Conservation (phyloP, 2,329 filamentous ascomycete species). For the Dactylella cylindrospora region DNA sequence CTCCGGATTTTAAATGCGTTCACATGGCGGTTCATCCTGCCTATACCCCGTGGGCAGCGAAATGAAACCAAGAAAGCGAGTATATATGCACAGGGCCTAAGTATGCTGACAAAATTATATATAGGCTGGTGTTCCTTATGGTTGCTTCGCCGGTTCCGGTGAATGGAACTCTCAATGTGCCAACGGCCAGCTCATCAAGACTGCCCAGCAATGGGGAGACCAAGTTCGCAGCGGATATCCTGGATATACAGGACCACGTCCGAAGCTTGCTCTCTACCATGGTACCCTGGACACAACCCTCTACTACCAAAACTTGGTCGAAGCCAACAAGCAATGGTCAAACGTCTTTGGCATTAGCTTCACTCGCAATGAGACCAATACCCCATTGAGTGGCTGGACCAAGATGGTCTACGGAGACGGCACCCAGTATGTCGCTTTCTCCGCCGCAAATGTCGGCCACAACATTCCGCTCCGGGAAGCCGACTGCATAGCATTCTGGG, state of each 20-base stretch:
- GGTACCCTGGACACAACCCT: constrained; percentile 59
- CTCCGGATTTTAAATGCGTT: too few species aligned
- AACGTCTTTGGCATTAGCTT: constrained; percentile 55
- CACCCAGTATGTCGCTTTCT: constrained; percentile 42
- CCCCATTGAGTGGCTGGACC: constrained; percentile 45
- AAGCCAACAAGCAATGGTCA: constrained; percentile 62
- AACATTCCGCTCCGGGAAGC: constrained; percentile 15
- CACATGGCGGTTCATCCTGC: too few species aligned
- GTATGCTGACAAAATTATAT: too few species aligned
- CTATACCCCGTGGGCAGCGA: too few species aligned
- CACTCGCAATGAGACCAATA: constrained; percentile 44
- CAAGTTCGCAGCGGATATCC: constrained; percentile 58
- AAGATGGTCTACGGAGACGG: constrained; percentile 44
- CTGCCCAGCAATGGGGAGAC: constrained; percentile 57
- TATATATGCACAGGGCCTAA: too few species aligned
- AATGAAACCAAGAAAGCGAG: too few species aligned
- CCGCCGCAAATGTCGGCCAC: constrained; percentile 17
- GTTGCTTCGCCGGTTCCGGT: constrained; percentile 57
- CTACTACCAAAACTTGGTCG: constrained; percentile 60
- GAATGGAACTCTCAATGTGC: constrained; percentile 60
- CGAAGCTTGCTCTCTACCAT: constrained; percentile 63
- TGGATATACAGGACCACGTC: constrained; percentile 57
- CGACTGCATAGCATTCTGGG: constrained; percentile 14
- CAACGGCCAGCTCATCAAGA: constrained; percentile 55
- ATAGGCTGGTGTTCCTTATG: constrained; percentile 58